phyloP scores from a whole-genome alignment of 2,329 filamentous ascomycete species.

The Amylocarpus encephaloides region DNA sequence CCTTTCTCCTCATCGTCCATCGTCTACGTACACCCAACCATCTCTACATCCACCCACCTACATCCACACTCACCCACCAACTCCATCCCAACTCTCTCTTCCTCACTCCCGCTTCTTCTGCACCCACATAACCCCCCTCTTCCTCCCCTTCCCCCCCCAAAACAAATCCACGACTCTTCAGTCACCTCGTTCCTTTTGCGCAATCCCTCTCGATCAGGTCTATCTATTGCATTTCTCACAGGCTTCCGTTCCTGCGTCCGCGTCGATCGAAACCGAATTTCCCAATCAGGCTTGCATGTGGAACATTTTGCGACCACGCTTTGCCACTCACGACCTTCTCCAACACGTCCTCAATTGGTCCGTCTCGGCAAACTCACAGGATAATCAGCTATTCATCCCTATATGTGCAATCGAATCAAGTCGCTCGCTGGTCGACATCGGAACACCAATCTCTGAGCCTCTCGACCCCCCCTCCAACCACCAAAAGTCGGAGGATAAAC shows the following conservation, averaged over 20 bases:
- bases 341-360: not conserved
- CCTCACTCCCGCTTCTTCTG: too few species aligned
- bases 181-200: not conserved
- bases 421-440: conserved; percentile 18
- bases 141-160: too few species aligned
- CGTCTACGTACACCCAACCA: too few species aligned
- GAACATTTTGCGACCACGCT: conserved; percentile 4
- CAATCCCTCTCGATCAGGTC: not conserved
- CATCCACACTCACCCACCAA: too few species aligned
- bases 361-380: not conserved
- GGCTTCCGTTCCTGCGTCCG: not conserved
- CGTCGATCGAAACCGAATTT: not conserved
- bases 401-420: conserved; percentile 1
- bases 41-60: too few species aligned
- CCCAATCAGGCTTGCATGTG: not conserved
- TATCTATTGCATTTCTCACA: not conserved
- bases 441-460: conserved; percentile 10
- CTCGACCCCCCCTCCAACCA: conserved; percentile 6
- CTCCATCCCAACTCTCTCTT: too few species aligned
- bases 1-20: too few species aligned
- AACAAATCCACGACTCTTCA: not conserved
- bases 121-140: too few species aligned
- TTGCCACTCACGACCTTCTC: not conserved
- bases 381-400: not conserved
- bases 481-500: conserved; percentile 3